Evolutionary conservation across 257 asterid genomes (phyloP).

Genomic region (Nicotiana knightiana): DNA sequence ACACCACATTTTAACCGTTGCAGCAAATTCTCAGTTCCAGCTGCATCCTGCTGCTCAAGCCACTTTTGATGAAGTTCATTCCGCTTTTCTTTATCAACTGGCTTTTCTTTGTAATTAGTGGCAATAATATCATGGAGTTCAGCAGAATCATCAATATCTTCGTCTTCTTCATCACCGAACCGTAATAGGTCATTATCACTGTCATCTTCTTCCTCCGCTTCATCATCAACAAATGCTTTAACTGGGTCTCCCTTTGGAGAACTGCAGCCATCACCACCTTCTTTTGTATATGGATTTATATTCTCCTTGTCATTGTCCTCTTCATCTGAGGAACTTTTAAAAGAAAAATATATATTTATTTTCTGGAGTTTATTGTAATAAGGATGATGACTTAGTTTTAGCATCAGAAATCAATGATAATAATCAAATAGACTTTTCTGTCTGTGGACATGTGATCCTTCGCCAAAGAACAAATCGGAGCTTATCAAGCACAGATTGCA

Average conservation of each 20-base stretch:
- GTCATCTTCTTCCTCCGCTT: conserved; percentile 95
- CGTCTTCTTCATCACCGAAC: conserved; percentile 65
- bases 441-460: neutral
- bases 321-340: conserved; percentile 73
- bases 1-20: conserved; percentile 60
- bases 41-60: conserved; percentile 98
- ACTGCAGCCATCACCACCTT: conserved; percentile 20
- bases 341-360: conserved; percentile 4
- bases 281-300: conserved; percentile 32
- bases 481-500: conserved; percentile 1
- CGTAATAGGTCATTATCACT: conserved; percentile 58
- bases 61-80: conserved; percentile 90
- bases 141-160: conserved; percentile 61
- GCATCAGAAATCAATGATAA: neutral
- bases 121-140: conserved; percentile 82
- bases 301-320: conserved; percentile 77
- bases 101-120: conserved; percentile 56
- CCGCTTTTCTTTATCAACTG: conserved; percentile 57
- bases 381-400: neutral
- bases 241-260: conserved; percentile 61
- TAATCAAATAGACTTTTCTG: neutral
- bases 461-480: neutral
- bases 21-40: conserved; percentile 82
- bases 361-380: neutral
- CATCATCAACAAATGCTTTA: conserved; percentile 76